Conservation (phyloP, 2,329 filamentous ascomycete genomes). For the Curvularia spicifera region DNA sequence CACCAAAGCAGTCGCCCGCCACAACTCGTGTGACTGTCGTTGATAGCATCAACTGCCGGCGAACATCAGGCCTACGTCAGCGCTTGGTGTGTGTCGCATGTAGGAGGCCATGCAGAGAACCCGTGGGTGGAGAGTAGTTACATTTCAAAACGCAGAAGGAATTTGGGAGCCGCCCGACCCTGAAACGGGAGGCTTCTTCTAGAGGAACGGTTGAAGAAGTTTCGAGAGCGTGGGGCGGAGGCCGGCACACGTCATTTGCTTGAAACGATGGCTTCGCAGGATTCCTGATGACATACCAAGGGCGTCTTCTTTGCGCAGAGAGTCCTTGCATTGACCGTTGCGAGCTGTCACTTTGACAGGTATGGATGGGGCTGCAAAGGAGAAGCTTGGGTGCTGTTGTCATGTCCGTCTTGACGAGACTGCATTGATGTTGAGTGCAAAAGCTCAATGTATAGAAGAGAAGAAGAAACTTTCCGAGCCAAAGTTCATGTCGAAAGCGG, state of each 20-base stretch:
- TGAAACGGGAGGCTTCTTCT: constrained; percentile 15
- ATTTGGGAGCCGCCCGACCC: constrained; percentile 9
- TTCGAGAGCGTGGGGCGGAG: constrained; percentile 22
- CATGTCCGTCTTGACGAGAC: neutral
- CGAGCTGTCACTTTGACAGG: neutral
- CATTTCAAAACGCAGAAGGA: constrained; percentile 2
- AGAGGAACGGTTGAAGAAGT: constrained; percentile 9
- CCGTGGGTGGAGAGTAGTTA: constrained; percentile 6
- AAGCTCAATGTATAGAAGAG: neutral
- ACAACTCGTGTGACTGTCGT: constrained; percentile 13
- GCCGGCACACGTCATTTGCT: constrained; percentile 25
- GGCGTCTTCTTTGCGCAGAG: neutral
- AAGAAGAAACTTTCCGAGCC: neutral
- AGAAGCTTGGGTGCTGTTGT: neutral
- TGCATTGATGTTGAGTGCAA: neutral
- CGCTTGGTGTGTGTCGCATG: constrained; percentile 19
- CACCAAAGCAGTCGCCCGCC: constrained; percentile 10
- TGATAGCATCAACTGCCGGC: constrained; percentile 6
- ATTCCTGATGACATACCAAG: constrained; percentile 8
- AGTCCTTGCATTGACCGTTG: neutral
- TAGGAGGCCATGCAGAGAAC: constrained; percentile 1
- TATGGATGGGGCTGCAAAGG: neutral
- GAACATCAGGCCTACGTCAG: constrained; percentile 7
- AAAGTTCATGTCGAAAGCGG: neutral
- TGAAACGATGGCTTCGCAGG: constrained; percentile 30